Percentiles rank a stretch among this genome's conserved stretches.
Conservation (phyloP, 1,139 yeast genomes). For the Tardiomyces digboiensis region DNA sequence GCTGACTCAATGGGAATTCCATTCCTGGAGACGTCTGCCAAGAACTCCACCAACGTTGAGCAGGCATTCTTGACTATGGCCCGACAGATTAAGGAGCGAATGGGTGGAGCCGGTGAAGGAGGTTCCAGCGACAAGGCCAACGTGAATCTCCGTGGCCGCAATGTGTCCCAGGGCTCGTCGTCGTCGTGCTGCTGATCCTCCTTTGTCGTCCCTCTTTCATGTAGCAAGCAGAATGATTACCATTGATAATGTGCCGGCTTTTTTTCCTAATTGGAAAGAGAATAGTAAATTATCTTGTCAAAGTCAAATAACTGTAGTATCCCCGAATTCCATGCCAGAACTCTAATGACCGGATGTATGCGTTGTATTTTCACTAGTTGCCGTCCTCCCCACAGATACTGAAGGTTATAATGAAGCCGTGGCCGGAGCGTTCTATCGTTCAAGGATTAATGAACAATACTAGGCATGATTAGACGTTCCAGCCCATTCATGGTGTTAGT, state of each 20-base stretch:
- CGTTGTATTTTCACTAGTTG: too few species aligned
- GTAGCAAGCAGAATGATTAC: background rate
- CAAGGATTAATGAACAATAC: too few species aligned
- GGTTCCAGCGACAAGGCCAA: slow-evolving; percentile 50
- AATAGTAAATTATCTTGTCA: too few species aligned
- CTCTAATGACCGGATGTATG: too few species aligned
- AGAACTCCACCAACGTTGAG: slow-evolving; percentile 92
- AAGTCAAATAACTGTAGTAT: too few species aligned
- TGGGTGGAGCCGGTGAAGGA: slow-evolving; percentile 59
- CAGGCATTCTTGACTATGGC: slow-evolving; percentile 99
- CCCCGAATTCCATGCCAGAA: too few species aligned
- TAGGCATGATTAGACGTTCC: too few species aligned
- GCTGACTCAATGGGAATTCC: slow-evolving; percentile 96
- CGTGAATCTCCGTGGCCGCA: slow-evolving; percentile 85
- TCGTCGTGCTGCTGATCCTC: slow-evolving; percentile 53
- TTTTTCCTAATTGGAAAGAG: too few species aligned
- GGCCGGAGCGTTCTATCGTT: too few species aligned
- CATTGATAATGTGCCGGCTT: background rate
- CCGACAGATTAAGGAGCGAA: slow-evolving; percentile 93
- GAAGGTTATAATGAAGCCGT: too few species aligned
- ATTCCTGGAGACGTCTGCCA: slow-evolving; percentile 93
- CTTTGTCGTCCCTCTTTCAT: background rate
- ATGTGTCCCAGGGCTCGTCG: slow-evolving; percentile 43
- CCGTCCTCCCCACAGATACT: too few species aligned
- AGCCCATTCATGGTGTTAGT: too few species aligned